Percentiles rank a stretch among this genome's conserved stretches.
Conservation (phyloP, 176 grass and related monocot genomes). For the Triticum urartu region DNA sequence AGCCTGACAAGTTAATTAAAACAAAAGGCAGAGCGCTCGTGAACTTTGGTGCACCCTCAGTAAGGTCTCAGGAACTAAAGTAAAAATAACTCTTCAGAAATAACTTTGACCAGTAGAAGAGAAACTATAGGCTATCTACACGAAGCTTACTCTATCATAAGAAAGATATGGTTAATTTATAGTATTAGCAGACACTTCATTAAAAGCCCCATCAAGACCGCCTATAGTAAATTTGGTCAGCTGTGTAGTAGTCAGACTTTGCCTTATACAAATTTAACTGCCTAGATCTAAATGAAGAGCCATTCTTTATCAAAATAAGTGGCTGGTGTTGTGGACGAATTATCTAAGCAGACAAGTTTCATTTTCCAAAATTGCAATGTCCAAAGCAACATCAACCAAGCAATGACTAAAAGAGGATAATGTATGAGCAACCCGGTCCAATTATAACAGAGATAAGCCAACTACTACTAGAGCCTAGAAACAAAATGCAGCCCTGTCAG, state of each 20-base stretch:
- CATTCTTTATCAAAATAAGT: slow-evolving; percentile 30
- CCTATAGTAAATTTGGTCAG: neutral
- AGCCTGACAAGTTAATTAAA: neutral
- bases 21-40: neutral
- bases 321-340: neutral
- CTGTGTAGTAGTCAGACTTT: neutral
- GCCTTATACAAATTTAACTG: slow-evolving; percentile 12
- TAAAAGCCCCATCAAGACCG: slow-evolving; percentile 15
- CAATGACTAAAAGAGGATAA: slow-evolving; percentile 14
- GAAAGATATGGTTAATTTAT: neutral
- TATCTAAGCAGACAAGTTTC: neutral
- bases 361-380: neutral
- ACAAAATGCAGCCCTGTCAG: neutral
- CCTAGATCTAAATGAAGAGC: slow-evolving; percentile 20
- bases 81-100: neutral
- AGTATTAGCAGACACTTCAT: neutral
- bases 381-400: slow-evolving; percentile 1
- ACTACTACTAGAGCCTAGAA: slow-evolving; percentile 12
- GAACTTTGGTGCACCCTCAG: neutral
- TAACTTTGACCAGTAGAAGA: neutral
- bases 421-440: neutral
- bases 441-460: neutral
- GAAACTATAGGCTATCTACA: neutral
- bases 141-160: neutral
- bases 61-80: neutral